These are phyloP conservation scores for Xylaria bambusicola DNA, from an alignment of 495 filamentous ascomycete species.

Conservation along the genomic window DNA sequence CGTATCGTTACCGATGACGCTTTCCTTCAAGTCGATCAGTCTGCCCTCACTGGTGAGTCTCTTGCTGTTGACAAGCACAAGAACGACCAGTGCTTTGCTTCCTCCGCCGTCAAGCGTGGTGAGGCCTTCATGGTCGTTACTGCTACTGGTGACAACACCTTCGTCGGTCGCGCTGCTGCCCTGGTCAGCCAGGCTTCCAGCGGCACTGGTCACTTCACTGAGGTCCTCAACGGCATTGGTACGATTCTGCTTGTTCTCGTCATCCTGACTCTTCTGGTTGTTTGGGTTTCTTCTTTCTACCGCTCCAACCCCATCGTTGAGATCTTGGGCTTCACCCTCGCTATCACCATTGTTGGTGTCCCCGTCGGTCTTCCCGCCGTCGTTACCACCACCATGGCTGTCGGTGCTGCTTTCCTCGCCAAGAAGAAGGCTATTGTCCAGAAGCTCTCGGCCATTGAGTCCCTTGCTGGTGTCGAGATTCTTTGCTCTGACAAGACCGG, in stretches of 20 bases:
- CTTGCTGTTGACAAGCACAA: slow-evolving; percentile 86
- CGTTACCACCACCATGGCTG: slow-evolving; percentile 95
- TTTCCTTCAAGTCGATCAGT: slow-evolving; percentile 90
- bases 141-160: slow-evolving; percentile 82
- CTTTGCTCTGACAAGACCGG: slow-evolving; percentile 97
- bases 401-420: slow-evolving; percentile 90
- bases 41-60: slow-evolving; percentile 88
- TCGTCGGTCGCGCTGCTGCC: slow-evolving; percentile 84
- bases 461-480: slow-evolving; percentile 91
- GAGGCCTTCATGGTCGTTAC: slow-evolving; percentile 79
- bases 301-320: slow-evolving; percentile 72
- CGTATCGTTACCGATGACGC: slow-evolving; percentile 76
- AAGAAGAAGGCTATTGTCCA: slow-evolving; percentile 97
- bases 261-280: slow-evolving; percentile 72
- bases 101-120: slow-evolving; percentile 88
- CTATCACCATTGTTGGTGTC: slow-evolving; percentile 90
- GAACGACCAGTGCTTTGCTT: slow-evolving; percentile 76
- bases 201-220: slow-evolving; percentile 82
- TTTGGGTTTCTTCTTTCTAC: slow-evolving; percentile 88
- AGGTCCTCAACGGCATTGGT: slow-evolving; percentile 83
- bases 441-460: slow-evolving; percentile 94
- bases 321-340: slow-evolving; percentile 82
- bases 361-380: slow-evolving; percentile 95
- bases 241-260: slow-evolving; percentile 81
- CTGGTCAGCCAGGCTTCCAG: slow-evolving; percentile 74